Evolutionary conservation across 352 stramenopile species (phyloP).

Genomic region (Salisapilia sapeloensis): DNA sequence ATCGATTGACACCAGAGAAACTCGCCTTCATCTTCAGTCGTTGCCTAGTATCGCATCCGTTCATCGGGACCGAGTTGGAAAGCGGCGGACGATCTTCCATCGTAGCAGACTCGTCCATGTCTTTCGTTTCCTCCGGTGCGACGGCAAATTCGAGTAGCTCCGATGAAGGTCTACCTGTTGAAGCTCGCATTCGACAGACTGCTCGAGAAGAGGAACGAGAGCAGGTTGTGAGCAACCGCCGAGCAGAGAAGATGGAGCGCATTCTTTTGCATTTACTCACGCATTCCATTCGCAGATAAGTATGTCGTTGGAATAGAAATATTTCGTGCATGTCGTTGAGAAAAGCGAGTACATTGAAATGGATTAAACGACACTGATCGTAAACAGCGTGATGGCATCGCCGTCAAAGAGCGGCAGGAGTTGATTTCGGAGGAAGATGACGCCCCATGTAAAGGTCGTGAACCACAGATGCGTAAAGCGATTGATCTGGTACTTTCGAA

Average conservation of each 20-base stretch:
- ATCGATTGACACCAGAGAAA: constrained; percentile 57
- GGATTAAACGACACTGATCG: constrained; percentile 69
- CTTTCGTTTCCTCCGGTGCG: constrained; percentile 14
- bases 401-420: constrained; percentile 94
- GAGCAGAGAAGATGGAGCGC: constrained; percentile 54
- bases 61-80: constrained; percentile 6
- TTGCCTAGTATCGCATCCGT: constrained; percentile 43
- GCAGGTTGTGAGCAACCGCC: constrained; percentile 27
- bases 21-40: constrained; percentile 60
- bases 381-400: constrained; percentile 92
- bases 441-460: constrained; percentile 97
- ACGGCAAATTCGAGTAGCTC: constrained; percentile 13
- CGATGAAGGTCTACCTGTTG: constrained; percentile 9
- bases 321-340: no score
- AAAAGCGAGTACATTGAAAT: constrained; percentile 1
- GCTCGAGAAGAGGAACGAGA: constrained; percentile 33
- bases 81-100: constrained; percentile 2
- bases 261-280: constrained; percentile 55
- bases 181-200: constrained; percentile 38
- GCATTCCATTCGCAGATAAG: constrained; percentile 10
- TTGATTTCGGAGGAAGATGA: constrained; percentile 97
- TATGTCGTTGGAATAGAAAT: background rate
- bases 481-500: constrained; percentile 98
- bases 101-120: constrained; percentile 13
- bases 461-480: constrained; percentile 98